Percentiles rank a stretch among this genome's conserved stretches.
Evolutionary conservation across 768 basidiomycete genomes (phyloP).

Genomic region (Xerocomellus chrysenteron): DNA sequence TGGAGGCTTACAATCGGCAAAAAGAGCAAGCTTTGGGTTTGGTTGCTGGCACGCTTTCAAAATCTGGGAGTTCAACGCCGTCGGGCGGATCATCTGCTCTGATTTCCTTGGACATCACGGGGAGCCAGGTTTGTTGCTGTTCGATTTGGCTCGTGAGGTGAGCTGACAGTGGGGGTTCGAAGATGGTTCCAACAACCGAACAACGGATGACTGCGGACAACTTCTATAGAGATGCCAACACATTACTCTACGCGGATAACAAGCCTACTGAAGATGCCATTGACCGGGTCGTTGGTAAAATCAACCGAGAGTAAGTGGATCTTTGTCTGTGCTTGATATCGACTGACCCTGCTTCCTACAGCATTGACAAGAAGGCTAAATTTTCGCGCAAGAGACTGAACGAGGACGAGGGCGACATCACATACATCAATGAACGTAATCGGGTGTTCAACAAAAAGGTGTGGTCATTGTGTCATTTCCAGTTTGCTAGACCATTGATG

Average conservation of each 20-base stretch:
- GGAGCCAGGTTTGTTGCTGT: constrained; percentile 37
- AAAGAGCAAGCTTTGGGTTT: constrained; percentile 84
- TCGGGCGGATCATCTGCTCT: constrained; percentile 34
- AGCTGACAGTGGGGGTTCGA: constrained; percentile 10
- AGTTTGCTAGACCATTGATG: background rate
- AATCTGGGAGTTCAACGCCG: constrained; percentile 34
- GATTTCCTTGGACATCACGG: constrained; percentile 53
- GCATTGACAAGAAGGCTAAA: constrained; percentile 86
- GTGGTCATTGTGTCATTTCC: constrained; percentile 1
- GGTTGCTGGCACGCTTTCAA: constrained; percentile 62
- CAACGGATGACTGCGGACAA: constrained; percentile 74
- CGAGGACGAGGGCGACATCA: constrained; percentile 94
- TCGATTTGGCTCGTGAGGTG: background rate
- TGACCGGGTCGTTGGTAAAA: constrained; percentile 85
- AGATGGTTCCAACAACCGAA: constrained; percentile 55
- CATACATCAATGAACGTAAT: constrained; percentile 98
- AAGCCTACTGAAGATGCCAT: constrained; percentile 96
- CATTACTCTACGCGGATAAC: constrained; percentile 89
- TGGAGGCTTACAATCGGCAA: constrained; percentile 83
- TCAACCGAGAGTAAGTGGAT: constrained; percentile 84
- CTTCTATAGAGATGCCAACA: constrained; percentile 92
- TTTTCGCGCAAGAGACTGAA: constrained; percentile 87
- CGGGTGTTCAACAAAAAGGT: constrained; percentile 98
- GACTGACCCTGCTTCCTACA: constrained; percentile 29
- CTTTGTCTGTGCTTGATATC: background rate